A percentile compares a stretch with the other conserved stretches of the same genome.
Conservation (phyloP, 169 alveolate genomes). For the Haemoproteus tartakovskyi region DNA sequence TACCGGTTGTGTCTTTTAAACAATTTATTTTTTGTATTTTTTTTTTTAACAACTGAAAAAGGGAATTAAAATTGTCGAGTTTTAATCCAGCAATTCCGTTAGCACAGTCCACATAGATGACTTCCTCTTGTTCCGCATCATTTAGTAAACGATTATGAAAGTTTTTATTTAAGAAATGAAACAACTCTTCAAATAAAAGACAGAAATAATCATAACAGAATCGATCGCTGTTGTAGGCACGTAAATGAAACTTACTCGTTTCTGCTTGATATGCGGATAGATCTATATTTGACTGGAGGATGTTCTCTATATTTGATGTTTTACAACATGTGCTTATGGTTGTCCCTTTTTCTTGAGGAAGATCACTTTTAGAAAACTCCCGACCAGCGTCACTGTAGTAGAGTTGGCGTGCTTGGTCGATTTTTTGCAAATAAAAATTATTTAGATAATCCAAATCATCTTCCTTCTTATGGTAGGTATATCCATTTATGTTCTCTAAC, state of each 20-base stretch:
- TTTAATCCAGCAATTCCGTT: slow-evolving; percentile 59
- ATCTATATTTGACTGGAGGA: no score
- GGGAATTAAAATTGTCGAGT: slow-evolving; percentile 9
- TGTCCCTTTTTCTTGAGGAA: no score
- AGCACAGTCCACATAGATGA: slow-evolving; percentile 42
- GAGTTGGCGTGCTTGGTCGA: no score
- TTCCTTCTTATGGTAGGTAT: slow-evolving; percentile 1
- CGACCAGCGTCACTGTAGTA: no score
- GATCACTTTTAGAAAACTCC: no score
- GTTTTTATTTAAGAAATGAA: slow-evolving; percentile 2
- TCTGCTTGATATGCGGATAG: no score
- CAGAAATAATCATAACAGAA: slow-evolving; percentile 28
- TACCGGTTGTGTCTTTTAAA: slow-evolving; percentile 2
- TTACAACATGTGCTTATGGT: no score
- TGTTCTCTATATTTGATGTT: no score
- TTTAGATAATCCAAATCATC: slow-evolving; percentile 8
- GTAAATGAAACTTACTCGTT: slow-evolving; percentile 4
- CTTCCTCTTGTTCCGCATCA: slow-evolving; percentile 24
- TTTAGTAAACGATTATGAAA: neutral
- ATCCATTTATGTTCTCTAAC: neutral
- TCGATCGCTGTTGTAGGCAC: slow-evolving; percentile 27
- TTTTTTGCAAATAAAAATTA: neutral
- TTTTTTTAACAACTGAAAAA: slow-evolving; percentile 42
- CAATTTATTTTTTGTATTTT: slow-evolving; percentile 41
- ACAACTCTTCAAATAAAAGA: slow-evolving; percentile 17